Evolutionary conservation across 2,329 filamentous ascomycete species (phyloP), one percentile per base, ranked within the genome.

Genomic region (Trematosphaeria pertusa): DNA sequence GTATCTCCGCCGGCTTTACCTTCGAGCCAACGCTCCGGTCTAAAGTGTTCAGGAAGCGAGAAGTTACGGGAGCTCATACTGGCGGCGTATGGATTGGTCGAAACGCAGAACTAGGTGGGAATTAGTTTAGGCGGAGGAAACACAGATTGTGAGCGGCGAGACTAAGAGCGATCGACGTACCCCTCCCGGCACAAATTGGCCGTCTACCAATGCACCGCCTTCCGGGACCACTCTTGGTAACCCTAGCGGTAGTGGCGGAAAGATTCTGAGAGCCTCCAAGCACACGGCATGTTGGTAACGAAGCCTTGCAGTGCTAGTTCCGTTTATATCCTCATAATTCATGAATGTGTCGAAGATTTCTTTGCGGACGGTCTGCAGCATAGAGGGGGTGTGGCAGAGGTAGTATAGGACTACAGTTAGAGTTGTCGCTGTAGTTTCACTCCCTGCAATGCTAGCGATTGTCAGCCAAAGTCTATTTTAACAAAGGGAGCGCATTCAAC

Each of bases 401-500:
- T 61, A 50, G 46, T 64, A 73, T 1, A 57, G 65, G 6, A 62
- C 55, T 4, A 66, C 67, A 3, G 52, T 50, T 3, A 75, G 48
- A 2, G 64, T 40, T 0, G 71, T 74, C 0, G 70, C 70, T 0
- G 68, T 73, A 0, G 72, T 72, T 43, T 75, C 73, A 4, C 67
- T 72, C 3, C 72, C 72, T 1, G 61, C 72, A n/a, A n/a, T n/a
- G n/a, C n/a, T n/a, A n/a, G n/a, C n/a, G n/a, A n/a, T n/a, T n/a
- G n/a, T n/a, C n/a, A n/a, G n/a, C n/a, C n/a, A n/a, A n/a, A n/a
- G n/a, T n/a, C n/a, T n/a, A n/a, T n/a, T n/a, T n/a, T n/a, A n/a
- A n/a, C n/a, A n/a, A n/a, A n/a, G n/a, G n/a, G n/a, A n/a, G n/a
- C n/a, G n/a, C n/a, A n/a, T n/a, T n/a, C n/a, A n/a, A n/a, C n/a